phyloP scores from a whole-genome alignment of 352 stramenopile genomes.

The Phytophthora vignae region DNA sequence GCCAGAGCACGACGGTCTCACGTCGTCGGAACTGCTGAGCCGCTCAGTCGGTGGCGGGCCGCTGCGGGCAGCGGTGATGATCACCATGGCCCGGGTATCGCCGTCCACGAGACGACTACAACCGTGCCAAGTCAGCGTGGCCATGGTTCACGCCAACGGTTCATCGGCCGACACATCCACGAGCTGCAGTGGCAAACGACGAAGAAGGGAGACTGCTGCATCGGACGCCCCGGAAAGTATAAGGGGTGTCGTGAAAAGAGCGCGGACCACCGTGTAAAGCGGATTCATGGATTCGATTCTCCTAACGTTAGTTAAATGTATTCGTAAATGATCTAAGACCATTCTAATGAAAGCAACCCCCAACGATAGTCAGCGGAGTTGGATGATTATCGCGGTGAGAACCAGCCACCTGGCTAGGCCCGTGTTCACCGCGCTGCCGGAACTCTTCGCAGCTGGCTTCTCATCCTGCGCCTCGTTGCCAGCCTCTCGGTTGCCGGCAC shows the following conservation, averaged over 20 bases:
- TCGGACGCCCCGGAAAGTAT: not conserved
- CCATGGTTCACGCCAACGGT: slow-evolving; percentile 63
- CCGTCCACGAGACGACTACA: slow-evolving; percentile 20
- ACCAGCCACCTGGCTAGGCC: slow-evolving; percentile 18
- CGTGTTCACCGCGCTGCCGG: not conserved
- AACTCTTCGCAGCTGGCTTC: not conserved
- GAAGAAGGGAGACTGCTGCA: slow-evolving; percentile 4
- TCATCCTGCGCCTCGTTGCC: slow-evolving; percentile 1
- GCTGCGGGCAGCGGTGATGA: slow-evolving; percentile 63
- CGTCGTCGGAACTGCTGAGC: slow-evolving; percentile 48
- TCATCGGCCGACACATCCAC: not conserved
- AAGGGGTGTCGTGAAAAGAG: slow-evolving; percentile 18
- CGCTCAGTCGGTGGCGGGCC: slow-evolving; percentile 37
- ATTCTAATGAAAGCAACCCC: not conserved
- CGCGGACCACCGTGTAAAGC: not conserved
- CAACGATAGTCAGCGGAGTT: not conserved
- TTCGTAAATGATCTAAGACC: slow-evolving; percentile 6
- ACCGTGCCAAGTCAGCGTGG: slow-evolving; percentile 68
- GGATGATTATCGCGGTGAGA: slow-evolving; percentile 10
- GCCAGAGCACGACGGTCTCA: slow-evolving; percentile 48
- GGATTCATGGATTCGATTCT: not conserved
- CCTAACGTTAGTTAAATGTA: not conserved
- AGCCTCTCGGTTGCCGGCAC: not conserved
- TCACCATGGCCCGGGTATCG: slow-evolving; percentile 63
- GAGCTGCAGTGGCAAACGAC: slow-evolving; percentile 9